Evolutionary conservation across 2,329 filamentous ascomycete genomes (phyloP), one percentile per base, ranked within the genome.

Genomic region (Talaromyces sp.): DNA sequence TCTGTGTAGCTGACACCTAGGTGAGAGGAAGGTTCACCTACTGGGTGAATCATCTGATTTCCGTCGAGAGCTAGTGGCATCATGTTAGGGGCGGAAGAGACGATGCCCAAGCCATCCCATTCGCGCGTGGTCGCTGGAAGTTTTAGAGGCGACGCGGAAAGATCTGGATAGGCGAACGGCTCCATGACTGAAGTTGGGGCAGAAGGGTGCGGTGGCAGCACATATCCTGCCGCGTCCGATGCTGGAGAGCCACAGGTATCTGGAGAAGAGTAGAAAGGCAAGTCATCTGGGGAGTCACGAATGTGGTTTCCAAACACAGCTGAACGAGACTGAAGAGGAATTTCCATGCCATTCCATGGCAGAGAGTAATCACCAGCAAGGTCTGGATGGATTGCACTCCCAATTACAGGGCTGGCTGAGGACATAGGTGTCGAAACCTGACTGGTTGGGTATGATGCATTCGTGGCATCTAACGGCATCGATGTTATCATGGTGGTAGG

Each of bases 201-300:
- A 13, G 71, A 71, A 37, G 57, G 57, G 39, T 59, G 57, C 4
- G 67, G 63, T 35, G 54, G 40, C 59, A 59, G 57, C 67, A 65
- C 41, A 66, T 64, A 50, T 68, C 68, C 41, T 72, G 63, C 37
- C 67, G 71, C 65, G 57, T 75, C 73, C 1, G 73, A 75, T 3
- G 69, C 64, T 36, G 75, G 75, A n/a, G 75, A 77, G n/a, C 71
- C 70, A 61, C 74, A 77, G 55, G 73, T 73, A 57, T 75, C 74
- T 41, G 75, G 73, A 10, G 74, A 76, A 33, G 75, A 74, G 60
- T 76, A 77, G 60, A 76, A 71, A n/a, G 69, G 71, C 40, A 69
- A 67, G 54, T 77, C 75, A 46, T 75, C 73, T 5, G 69, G 63
- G 5, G 70, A 65, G 36, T 75, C 69, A 41, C 72, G 72, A 35